Percentiles rank a stretch among this genome's conserved stretches.
phyloP scores from a whole-genome alignment of 2,329 filamentous ascomycete genomes.

The Phialocephala sp. region DNA sequence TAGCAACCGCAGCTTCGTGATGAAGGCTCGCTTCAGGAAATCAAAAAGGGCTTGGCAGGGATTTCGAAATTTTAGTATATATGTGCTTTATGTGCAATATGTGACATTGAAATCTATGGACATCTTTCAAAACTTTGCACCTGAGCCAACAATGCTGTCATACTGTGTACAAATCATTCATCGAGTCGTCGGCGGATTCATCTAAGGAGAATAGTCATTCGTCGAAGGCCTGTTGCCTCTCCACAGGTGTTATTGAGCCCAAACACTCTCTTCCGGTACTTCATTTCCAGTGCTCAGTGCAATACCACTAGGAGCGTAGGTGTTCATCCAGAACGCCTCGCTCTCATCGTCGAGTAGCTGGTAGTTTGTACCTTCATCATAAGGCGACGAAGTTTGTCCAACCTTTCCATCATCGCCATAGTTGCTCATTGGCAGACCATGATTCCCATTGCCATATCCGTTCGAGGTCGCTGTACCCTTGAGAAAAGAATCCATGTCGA shows the following conservation, averaged over 20 bases:
- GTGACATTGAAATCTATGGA: constrained; percentile 37
- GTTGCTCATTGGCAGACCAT: constrained; percentile 32
- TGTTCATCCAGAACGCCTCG: constrained; percentile 49
- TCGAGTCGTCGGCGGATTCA: constrained; percentile 38
- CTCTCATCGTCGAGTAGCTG: constrained; percentile 54
- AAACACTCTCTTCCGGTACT: constrained; percentile 38
- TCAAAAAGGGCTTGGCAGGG: not conserved
- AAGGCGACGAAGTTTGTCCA: constrained; percentile 46
- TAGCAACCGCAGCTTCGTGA: no score
- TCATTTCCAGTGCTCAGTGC: constrained; percentile 32
- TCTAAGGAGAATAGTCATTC: constrained; percentile 34
- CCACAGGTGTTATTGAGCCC: constrained; percentile 45
- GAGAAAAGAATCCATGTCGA: constrained; percentile 63
- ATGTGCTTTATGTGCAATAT: constrained; percentile 32
- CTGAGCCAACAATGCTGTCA: constrained; percentile 22
- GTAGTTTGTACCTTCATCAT: constrained; percentile 44
- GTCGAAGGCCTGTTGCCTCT: constrained; percentile 44
- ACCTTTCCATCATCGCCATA: constrained; percentile 47
- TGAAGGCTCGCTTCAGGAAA: no score
- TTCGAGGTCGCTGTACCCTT: constrained; percentile 43
- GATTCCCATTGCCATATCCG: constrained; percentile 24
- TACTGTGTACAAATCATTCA: constrained; percentile 32
- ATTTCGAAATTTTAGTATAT: constrained; percentile 8
- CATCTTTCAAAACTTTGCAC: constrained; percentile 26
- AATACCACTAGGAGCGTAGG: constrained; percentile 39